phyloP scores from a whole-genome alignment of 1,139 yeast genomes.

The Nakaseomyces bracarensis region DNA sequence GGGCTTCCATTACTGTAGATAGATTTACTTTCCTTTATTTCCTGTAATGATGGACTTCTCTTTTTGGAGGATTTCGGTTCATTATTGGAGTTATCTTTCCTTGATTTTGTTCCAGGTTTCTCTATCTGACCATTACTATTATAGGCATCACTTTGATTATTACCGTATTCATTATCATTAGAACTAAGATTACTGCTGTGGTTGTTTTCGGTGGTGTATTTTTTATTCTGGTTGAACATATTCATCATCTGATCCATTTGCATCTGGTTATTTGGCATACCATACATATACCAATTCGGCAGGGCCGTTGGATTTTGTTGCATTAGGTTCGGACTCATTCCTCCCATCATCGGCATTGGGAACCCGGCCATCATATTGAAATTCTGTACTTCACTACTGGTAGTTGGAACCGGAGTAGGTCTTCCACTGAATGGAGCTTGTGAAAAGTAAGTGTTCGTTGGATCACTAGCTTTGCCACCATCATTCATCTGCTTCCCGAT shows the following conservation, averaged over 20 bases:
- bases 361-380: not conserved
- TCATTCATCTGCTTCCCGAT: not conserved
- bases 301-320: not conserved
- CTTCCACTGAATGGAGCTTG: not conserved
- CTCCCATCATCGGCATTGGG: not conserved
- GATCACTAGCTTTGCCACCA: not conserved
- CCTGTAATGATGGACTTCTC: not conserved
- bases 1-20: not conserved
- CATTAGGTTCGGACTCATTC: not conserved
- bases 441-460: too few species aligned
- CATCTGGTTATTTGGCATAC: not conserved
- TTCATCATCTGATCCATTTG: slow-evolving; percentile 1
- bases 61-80: not conserved
- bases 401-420: not conserved
- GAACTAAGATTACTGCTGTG: not conserved
- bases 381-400: not conserved
- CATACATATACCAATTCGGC: slow-evolving; percentile 2
- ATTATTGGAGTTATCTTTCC: not conserved
- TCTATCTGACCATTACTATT: not conserved
- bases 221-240: not conserved
- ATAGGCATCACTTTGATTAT: not conserved
- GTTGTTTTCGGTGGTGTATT: not conserved
- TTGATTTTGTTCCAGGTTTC: not conserved
- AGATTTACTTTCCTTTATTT: not conserved
- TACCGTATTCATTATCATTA: not conserved